A percentile compares a stretch with the other conserved stretches of the same genome.
These are phyloP conservation scores for Gyromitra esculenta DNA, from an alignment of 2,329 filamentous ascomycete genomes.

Conservation along the genomic window DNA sequence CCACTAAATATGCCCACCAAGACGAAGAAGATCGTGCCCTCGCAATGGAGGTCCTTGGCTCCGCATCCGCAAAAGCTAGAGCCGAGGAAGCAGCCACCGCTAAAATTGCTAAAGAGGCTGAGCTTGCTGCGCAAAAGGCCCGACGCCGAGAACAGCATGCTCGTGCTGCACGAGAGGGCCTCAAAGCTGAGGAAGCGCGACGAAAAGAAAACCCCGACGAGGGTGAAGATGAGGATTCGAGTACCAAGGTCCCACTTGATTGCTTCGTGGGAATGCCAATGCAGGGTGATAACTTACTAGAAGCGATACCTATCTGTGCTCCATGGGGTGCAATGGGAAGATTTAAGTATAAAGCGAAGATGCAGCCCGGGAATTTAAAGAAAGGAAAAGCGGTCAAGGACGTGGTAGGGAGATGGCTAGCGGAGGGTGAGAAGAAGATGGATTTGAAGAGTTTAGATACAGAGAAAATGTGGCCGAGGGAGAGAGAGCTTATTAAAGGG, in stretches of 20 bases:
- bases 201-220: constrained; percentile 65
- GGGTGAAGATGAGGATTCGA: constrained; percentile 68
- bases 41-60: constrained; percentile 87
- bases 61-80: constrained; percentile 60
- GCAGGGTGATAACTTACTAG: constrained; percentile 78
- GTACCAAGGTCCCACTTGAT: constrained; percentile 68
- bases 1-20: constrained; percentile 89
- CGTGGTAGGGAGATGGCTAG: constrained; percentile 82
- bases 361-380: constrained; percentile 89
- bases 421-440: constrained; percentile 68
- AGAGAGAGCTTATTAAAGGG: constrained; percentile 86
- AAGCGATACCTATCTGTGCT: constrained; percentile 71
- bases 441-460: constrained; percentile 63
- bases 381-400: constrained; percentile 95
- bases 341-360: constrained; percentile 93
- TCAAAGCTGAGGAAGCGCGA: constrained; percentile 75
- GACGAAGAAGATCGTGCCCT: constrained; percentile 90
- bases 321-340: constrained; percentile 72
- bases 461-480: constrained; percentile 78
- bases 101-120: constrained; percentile 68
- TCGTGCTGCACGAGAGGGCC: constrained; percentile 77
- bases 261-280: constrained; percentile 79
- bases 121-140: constrained; percentile 75
- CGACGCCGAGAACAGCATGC: constrained; percentile 83
- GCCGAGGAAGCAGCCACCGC: constrained; percentile 60